These are phyloP conservation scores for Coemansia sp. DNA, from an alignment of 192 early-diverging fungal genomes.

Conservation along the genomic window DNA sequence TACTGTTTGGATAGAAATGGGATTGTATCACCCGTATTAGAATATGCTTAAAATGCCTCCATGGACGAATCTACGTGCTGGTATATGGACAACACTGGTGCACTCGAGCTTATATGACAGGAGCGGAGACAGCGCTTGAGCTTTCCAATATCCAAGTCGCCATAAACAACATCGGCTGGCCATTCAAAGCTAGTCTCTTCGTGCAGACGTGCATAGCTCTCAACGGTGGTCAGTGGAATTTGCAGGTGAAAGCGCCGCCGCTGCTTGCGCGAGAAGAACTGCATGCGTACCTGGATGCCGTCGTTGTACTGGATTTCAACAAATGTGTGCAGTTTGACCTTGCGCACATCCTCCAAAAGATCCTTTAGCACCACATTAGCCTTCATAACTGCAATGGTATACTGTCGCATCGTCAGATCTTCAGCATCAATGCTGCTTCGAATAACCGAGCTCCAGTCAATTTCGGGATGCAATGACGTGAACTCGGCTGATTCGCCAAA, in stretches of 20 bases:
- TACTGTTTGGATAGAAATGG: background rate
- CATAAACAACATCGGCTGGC: constrained; percentile 42
- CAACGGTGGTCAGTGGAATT: constrained; percentile 29
- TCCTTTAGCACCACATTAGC: constrained; percentile 39
- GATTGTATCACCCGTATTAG: background rate
- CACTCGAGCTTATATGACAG: constrained; percentile 18
- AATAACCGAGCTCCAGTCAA: constrained; percentile 50
- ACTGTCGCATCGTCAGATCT: constrained; percentile 29
- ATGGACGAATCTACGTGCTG: constrained; percentile 42
- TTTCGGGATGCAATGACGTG: constrained; percentile 50
- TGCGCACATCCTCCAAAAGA: constrained; percentile 43
- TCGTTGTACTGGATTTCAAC: constrained; percentile 35
- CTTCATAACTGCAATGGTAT: constrained; percentile 44
- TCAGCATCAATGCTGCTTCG: constrained; percentile 17
- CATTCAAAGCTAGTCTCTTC: constrained; percentile 33
- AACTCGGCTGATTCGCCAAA: constrained; percentile 41
- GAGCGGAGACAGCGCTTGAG: constrained; percentile 25
- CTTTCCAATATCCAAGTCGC: constrained; percentile 21
- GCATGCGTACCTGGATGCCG: constrained; percentile 43
- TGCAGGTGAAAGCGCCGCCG: constrained; percentile 48
- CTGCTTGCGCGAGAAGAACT: constrained; percentile 40
- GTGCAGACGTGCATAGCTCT: constrained; percentile 32
- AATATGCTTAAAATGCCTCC: constrained; percentile 20
- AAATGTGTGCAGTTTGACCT: constrained; percentile 41
- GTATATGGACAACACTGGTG: constrained; percentile 47